Percentiles rank a stretch among this genome's conserved stretches.
phyloP scores from a whole-genome alignment of 2,329 filamentous ascomycete genomes.

The Didymosphaeria variabile region DNA sequence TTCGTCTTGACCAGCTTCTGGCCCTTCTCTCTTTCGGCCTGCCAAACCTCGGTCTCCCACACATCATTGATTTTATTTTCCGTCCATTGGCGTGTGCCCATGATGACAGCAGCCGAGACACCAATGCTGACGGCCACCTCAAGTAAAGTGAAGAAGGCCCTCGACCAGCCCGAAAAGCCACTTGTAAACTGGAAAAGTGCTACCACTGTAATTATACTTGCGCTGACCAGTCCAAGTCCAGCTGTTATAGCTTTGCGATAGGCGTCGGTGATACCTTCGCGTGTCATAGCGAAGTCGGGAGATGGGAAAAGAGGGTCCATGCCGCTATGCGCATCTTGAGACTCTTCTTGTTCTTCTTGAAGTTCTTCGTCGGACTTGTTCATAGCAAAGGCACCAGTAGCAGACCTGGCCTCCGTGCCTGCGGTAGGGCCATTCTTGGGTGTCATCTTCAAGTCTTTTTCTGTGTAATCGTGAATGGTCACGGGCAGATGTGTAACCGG shows the following conservation, averaged over 20 bases:
- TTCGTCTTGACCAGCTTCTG: constrained; percentile 55
- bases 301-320: constrained; percentile 64
- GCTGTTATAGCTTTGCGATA: constrained; percentile 54
- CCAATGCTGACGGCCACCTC: constrained; percentile 41
- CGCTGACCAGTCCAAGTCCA: constrained; percentile 36
- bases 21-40: constrained; percentile 66
- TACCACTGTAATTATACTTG: constrained; percentile 45
- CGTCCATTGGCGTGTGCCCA: constrained; percentile 67
- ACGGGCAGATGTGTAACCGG: constrained; percentile 76
- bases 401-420: constrained; percentile 52
- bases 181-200: constrained; percentile 46
- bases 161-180: constrained; percentile 40
- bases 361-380: constrained; percentile 57
- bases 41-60: constrained; percentile 76
- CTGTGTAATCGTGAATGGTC: constrained; percentile 73
- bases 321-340: constrained; percentile 53
- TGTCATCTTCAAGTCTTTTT: constrained; percentile 64
- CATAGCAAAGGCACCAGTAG: constrained; percentile 56
- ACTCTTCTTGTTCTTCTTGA: constrained; percentile 53
- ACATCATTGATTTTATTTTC: constrained; percentile 68
- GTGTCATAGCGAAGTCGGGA: constrained; percentile 58
- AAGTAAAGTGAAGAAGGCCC: constrained; percentile 37
- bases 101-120: constrained; percentile 46
- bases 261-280: constrained; percentile 55
- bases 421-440: constrained; percentile 56